phyloP scores from a whole-genome alignment of 768 basidiomycete species.

The Hygrophorus pudorinus region DNA sequence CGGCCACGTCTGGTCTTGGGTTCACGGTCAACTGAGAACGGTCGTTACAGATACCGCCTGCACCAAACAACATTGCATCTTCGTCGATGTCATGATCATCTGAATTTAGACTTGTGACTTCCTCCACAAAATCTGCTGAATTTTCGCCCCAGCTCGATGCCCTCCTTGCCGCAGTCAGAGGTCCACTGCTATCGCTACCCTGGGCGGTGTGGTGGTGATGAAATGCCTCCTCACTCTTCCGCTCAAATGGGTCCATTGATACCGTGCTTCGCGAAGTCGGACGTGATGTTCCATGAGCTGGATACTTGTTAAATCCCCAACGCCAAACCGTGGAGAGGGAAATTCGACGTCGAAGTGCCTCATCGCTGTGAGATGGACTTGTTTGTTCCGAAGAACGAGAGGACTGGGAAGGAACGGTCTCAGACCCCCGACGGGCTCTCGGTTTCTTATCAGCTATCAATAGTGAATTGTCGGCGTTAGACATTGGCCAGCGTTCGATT shows the following conservation, averaged over 20 bases:
- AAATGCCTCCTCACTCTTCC: slow-evolving; percentile 41
- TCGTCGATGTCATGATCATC: slow-evolving; percentile 34
- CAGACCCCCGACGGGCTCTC: slow-evolving; percentile 20
- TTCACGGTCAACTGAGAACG: neutral
- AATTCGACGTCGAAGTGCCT: slow-evolving; percentile 17
- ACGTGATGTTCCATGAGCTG: slow-evolving; percentile 9
- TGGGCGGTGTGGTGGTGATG: slow-evolving; percentile 17
- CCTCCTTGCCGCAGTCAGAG: slow-evolving; percentile 37
- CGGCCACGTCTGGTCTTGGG: no score
- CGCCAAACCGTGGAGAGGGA: slow-evolving; percentile 20
- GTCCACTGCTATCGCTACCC: slow-evolving; percentile 11
- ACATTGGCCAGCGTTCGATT: slow-evolving; percentile 20
- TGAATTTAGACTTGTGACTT: slow-evolving; percentile 23
- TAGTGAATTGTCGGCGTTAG: neutral
- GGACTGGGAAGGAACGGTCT: slow-evolving; percentile 16
- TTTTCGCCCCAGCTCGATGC: slow-evolving; percentile 61
- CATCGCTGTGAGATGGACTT: slow-evolving; percentile 11
- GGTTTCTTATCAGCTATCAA: neutral
- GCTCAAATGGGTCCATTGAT: slow-evolving; percentile 5
- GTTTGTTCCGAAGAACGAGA: slow-evolving; percentile 11
- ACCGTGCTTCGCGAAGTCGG: neutral
- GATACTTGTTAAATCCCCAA: slow-evolving; percentile 22
- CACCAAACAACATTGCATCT: slow-evolving; percentile 23
- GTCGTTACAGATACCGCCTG: slow-evolving; percentile 9
- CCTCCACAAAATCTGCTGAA: slow-evolving; percentile 21